Base-by-base conservation (phyloP, 1,139 yeast genomes). In the Lodderomyces jiufengensis region DNA sequence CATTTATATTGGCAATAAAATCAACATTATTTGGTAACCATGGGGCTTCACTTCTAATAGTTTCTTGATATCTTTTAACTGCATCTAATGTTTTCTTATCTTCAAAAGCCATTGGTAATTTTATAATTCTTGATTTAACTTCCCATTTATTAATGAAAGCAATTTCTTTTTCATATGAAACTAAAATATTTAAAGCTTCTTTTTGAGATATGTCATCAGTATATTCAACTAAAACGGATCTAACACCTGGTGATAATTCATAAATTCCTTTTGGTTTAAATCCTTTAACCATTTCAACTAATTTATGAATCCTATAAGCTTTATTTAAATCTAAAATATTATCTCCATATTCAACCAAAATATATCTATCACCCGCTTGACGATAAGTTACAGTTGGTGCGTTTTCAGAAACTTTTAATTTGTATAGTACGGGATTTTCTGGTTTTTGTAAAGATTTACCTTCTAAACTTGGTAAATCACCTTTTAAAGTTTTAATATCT, bases 11-110 rank as follows among this genome's bases (percentile, higher is more conserved):
- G 28, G 95, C 95, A 60, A 92, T 77, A 62, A 92, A 92, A 58
- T 92, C 97, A 46, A 90, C 97, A 54, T 92, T 92, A 66, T 88
- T 90, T 46, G 98, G 97, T 54, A 92, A 71, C 97, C 97, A 92
- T 32, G 97, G 97, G 9, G 97, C 98, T 38, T 78, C 78, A 21
- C 94, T 74, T 52, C 97, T 76, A 51, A 92, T 88, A 7, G 98
- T 92, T 65, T 92, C 97, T 57, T 80, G 79, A 61, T 92, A 92
- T 59, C 97, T 76, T 46, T 77, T 76, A 31, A 88, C 97, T 28
- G 97, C 95, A 46, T 78, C 90, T 51, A 90, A 66, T 3, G 96
- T 88, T 65, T 83, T 79, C 47, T 80, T 66, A 57, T 92, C 97
- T 66, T 92, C 98, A 57, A 90, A 92, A 0, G 96, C 97, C 90